Conservation (phyloP, 148 eudicot species). For the Fallopia convolvulus region DNA sequence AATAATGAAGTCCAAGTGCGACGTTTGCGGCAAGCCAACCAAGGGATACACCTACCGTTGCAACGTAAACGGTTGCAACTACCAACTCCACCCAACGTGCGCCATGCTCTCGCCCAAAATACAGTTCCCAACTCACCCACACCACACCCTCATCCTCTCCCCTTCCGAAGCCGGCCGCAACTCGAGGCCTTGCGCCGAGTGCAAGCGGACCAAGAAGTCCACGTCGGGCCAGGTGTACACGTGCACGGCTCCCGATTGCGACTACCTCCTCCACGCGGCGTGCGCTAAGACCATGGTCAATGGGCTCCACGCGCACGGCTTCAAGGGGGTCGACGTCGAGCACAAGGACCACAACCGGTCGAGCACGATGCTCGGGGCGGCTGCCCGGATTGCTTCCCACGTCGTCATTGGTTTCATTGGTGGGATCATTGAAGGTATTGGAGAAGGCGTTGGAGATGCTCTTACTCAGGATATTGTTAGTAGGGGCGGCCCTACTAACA, state of each 20-base stretch:
- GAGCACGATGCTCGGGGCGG: conserved; percentile 28
- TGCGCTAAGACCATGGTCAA: conserved; percentile 56
- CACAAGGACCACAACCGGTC: conserved; percentile 3
- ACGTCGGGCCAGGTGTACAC: conserved; percentile 47
- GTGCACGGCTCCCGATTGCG: conserved; percentile 58
- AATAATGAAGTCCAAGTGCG: conserved; percentile 52
- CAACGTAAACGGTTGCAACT: conserved; percentile 61
- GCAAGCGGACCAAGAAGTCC: conserved; percentile 47
- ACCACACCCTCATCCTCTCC: conserved; percentile 47
- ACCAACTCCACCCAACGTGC: conserved; percentile 83
- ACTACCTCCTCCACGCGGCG: conserved; percentile 43
- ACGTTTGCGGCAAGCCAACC: conserved; percentile 55
- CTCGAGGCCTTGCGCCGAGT: conserved; percentile 37
- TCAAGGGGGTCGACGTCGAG: conserved; percentile 18
- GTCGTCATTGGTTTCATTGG: conserved; percentile 43
- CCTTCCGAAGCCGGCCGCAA: conserved; percentile 25
- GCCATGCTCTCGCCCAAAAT: conserved; percentile 68
- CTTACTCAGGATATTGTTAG: conserved; percentile 31
- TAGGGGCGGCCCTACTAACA: background rate
- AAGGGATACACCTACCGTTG: conserved; percentile 68
- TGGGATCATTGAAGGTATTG: conserved; percentile 49
- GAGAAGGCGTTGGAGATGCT: conserved; percentile 57
- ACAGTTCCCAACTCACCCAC: conserved; percentile 42
- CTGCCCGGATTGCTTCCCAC: conserved; percentile 39
- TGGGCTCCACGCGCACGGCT: conserved; percentile 40